These are phyloP conservation scores for Chaetomium globosum DNA, from an alignment of 2,329 filamentous ascomycete genomes.

Conservation along the genomic window DNA sequence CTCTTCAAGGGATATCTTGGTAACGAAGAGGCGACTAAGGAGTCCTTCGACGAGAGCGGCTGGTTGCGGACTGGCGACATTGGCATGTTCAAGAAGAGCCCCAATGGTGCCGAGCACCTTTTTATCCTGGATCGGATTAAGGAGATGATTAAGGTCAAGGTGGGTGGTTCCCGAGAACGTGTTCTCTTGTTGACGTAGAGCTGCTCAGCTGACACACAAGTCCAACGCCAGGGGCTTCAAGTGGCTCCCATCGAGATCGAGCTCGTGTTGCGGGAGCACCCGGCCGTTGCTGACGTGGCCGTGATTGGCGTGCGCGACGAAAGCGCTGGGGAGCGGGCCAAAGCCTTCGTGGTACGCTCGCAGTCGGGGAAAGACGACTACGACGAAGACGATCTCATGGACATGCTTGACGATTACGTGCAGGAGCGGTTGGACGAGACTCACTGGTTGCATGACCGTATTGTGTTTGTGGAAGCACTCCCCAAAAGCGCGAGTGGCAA, in stretches of 20 bases:
- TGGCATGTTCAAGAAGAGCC: not conserved
- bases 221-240: not conserved
- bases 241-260: not conserved
- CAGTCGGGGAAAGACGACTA: no score
- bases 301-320: not conserved
- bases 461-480: no score
- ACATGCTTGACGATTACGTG: no score
- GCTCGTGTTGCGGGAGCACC: not conserved
- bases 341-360: not conserved
- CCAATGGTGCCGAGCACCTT: not conserved
- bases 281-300: not conserved
- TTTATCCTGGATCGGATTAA: slow-evolving; percentile 1
- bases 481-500: no score
- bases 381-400: no score
- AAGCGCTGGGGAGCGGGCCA: not conserved
- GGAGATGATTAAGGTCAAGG: slow-evolving; percentile 11
- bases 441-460: no score
- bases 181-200: no score
- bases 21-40: not conserved
- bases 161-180: not conserved
- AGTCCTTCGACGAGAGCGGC: not conserved
- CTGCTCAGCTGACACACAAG: not conserved
- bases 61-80: not conserved
- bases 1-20: not conserved
- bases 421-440: no score